Evolutionary conservation across 768 basidiomycete genomes (phyloP), one percentile per base, ranked within the genome.

Genomic region (Rubroboletus pulcherrimus): DNA sequence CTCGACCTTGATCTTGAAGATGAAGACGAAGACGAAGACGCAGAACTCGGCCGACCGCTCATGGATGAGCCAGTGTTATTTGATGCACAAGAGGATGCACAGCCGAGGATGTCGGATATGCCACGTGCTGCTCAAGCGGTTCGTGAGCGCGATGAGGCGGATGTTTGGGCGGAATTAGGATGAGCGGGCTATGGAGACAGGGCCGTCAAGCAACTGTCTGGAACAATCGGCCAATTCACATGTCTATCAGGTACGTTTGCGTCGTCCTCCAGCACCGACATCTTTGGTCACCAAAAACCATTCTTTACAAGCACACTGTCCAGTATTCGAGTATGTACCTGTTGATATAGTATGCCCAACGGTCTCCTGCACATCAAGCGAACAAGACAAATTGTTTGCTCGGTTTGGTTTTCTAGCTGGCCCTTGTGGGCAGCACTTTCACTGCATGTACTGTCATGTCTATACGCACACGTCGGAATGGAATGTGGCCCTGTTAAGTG

Each of bases 1-100:
- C 79, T 90, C 51, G 90, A 93, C 68, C 77, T 90, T 53, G 91
- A 89, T 59, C 74, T 87, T 48, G 80, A 86, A 30, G 84, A 84
- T 7, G 82, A 82, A 31, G 83, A 87, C 26, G 78, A 76, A 33
- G 85, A 73, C 21, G 57, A 65, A 54, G 77, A 88, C 21, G 56
- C 69, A 53, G 77, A 88, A 61, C 74, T 85, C 49, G 77, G 73
- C 43, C 75, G 77, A 41, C 85, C 87, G 17, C 76, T 86, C 29
- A 81, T 86, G 11, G 77, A 75, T 43, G 80, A 85, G 59, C 74
- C 80, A 29, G 77, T 86, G 31, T 64, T 91, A 40, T 91, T 89
- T 68, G 89, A 91, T 60, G 80, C 78, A 5, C 73, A 71, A 38
- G 77, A 75, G 58, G 69, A 64, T 63, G 60, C 49, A 44, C 73